Percentiles rank a stretch among this genome's conserved stretches.
Conservation (phyloP, 208 protist species). For the Trypanosoma platydactyli region DNA sequence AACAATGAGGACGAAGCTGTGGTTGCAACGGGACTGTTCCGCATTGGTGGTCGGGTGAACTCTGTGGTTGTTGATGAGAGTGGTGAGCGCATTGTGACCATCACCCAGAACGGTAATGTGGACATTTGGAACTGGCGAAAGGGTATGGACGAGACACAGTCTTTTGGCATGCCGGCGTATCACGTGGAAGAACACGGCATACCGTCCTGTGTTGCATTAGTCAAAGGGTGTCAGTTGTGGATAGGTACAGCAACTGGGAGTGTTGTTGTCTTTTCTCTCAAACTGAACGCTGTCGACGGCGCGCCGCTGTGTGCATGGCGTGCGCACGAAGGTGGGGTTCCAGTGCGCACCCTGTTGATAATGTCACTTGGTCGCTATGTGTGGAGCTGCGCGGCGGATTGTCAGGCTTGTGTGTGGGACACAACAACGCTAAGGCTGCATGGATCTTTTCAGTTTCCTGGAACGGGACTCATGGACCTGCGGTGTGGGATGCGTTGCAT, state of each 20-base stretch:
- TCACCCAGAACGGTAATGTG: slow-evolving; percentile 49
- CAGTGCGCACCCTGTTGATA: slow-evolving; percentile 30
- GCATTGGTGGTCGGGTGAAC: slow-evolving; percentile 38
- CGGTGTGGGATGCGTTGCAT: slow-evolving; percentile 9
- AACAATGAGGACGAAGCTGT: background rate
- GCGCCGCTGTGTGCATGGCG: slow-evolving; percentile 27
- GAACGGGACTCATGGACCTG: slow-evolving; percentile 21
- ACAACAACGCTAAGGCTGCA: slow-evolving; percentile 24
- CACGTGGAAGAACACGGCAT: slow-evolving; percentile 25
- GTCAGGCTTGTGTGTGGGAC: slow-evolving; percentile 55
- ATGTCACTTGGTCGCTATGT: slow-evolving; percentile 49
- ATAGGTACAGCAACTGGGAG: slow-evolving; percentile 43
- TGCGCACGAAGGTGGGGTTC: background rate
- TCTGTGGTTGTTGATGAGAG: slow-evolving; percentile 33
- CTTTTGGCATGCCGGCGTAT: slow-evolving; percentile 39
- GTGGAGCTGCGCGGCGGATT: slow-evolving; percentile 49
- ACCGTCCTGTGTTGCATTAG: slow-evolving; percentile 23
- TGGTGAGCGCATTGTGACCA: slow-evolving; percentile 32
- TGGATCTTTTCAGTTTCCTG: slow-evolving; percentile 57
- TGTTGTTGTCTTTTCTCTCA: slow-evolving; percentile 38
- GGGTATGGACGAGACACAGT: slow-evolving; percentile 39
- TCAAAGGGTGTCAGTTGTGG: slow-evolving; percentile 39
- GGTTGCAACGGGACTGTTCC: slow-evolving; percentile 42
- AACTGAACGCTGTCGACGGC: background rate
- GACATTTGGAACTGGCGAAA: slow-evolving; percentile 55